phyloP scores from a whole-genome alignment of 352 stramenopile genomes.

The Pythium vanterpoolii region DNA sequence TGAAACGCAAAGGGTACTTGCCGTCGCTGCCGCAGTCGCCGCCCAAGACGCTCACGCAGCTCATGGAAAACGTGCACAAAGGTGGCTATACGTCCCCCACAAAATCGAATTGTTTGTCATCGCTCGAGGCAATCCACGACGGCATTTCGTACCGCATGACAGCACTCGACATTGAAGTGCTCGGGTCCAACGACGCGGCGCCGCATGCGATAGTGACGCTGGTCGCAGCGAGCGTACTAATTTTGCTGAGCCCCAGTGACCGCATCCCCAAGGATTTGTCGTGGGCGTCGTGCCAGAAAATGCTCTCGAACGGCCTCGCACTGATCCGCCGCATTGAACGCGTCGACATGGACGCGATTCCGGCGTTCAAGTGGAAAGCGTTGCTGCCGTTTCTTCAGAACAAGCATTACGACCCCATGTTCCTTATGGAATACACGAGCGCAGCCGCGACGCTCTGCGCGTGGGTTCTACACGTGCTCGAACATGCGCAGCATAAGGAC shows the following conservation, averaged over 20 bases:
- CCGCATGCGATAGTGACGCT: constrained; percentile 64
- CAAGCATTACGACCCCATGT: constrained; percentile 64
- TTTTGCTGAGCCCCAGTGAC: constrained; percentile 66
- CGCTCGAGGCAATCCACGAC: constrained; percentile 20
- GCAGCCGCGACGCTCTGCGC: constrained; percentile 57
- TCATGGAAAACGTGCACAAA: constrained; percentile 49
- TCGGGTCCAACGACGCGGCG: constrained; percentile 37
- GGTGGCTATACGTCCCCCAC: constrained; percentile 15
- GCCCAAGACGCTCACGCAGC: constrained; percentile 56
- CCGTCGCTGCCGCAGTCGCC: constrained; percentile 55
- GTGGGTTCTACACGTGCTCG: constrained; percentile 54
- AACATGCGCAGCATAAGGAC: constrained; percentile 36
- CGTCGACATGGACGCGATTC: constrained; percentile 39
- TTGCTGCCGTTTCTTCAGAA: constrained; percentile 69
- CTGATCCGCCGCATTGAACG: constrained; percentile 46
- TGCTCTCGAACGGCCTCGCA: constrained; percentile 44
- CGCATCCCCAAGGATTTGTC: constrained; percentile 69
- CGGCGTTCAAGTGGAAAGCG: constrained; percentile 72
- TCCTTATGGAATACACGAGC: constrained; percentile 47
- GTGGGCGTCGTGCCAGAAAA: constrained; percentile 62
- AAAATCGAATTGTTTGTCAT: constrained; percentile 29
- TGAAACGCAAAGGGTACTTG: constrained; percentile 67
- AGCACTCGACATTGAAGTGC: constrained; percentile 42
- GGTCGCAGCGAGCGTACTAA: constrained; percentile 57
- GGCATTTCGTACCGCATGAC: constrained; percentile 34